These are phyloP conservation scores for Paramecium sonneborni DNA, from an alignment of 73 alveolate species.

Conservation along the genomic window DNA sequence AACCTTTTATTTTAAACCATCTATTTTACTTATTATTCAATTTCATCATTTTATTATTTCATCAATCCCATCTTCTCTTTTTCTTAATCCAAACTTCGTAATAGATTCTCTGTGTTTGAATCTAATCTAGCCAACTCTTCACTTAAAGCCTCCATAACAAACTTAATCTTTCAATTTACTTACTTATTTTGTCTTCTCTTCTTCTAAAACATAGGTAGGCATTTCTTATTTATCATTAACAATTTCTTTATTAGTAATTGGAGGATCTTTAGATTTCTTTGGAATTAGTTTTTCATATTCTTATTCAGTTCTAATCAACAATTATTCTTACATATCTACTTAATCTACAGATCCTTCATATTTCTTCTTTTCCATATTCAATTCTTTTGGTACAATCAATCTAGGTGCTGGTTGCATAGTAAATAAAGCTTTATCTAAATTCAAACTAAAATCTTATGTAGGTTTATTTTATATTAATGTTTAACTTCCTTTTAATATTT, in stretches of 20 bases:
- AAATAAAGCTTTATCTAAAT: not conserved
- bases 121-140: not conserved
- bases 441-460: not conserved
- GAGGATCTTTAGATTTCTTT: not conserved
- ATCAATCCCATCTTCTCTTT: not conserved
- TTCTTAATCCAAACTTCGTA: not conserved
- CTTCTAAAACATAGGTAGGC: not conserved
- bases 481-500: not conserved
- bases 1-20: not conserved
- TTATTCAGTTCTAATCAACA: not conserved
- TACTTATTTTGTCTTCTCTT: not conserved
- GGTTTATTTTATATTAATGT: not conserved
- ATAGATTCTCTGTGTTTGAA: not conserved
- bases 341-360: not conserved
- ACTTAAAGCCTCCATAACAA: not conserved
- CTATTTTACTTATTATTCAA: not conserved
- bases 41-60: not conserved
- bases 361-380: not conserved
- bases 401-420: conserved; percentile 16
- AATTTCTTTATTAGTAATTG: not conserved
- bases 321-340: not conserved
- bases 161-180: not conserved
- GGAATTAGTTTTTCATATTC: not conserved
- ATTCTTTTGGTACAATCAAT: not conserved
- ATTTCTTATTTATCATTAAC: not conserved